These are phyloP conservation scores for Citrus trifoliata DNA, from an alignment of 345 rosid genomes.

Conservation along the genomic window DNA sequence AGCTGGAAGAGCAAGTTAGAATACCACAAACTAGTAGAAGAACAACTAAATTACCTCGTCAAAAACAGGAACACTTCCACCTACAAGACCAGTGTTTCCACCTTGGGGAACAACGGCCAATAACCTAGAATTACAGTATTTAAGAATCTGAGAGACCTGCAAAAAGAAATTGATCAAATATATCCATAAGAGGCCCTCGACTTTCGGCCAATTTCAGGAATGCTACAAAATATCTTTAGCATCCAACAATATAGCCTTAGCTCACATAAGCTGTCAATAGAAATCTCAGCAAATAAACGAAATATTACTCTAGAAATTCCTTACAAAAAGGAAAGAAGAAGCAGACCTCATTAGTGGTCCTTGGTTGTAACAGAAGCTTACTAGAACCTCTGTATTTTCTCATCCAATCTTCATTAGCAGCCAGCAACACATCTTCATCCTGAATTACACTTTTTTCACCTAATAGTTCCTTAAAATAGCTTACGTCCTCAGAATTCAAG, in stretches of 20 bases:
- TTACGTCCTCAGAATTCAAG: constrained; percentile 60
- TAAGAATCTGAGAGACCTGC: constrained; percentile 81
- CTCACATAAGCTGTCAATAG: too few relatives aligned
- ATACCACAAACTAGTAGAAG: not conserved
- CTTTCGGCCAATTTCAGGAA: not conserved
- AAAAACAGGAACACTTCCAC: constrained; percentile 96
- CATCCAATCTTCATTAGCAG: constrained; percentile 96
- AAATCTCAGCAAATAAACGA: not conserved
- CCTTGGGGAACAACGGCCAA: constrained; percentile 99
- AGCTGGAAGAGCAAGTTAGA: not conserved
- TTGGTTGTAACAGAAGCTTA: constrained; percentile 79
- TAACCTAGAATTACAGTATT: constrained; percentile 71
- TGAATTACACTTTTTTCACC: constrained; percentile 73
- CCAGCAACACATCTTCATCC: constrained; percentile 69
- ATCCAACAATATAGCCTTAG: too few relatives aligned
- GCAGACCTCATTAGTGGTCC: constrained; percentile 64
- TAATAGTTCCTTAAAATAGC: constrained; percentile 56
- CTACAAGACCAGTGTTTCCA: constrained; percentile 97
- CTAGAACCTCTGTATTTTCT: constrained; percentile 76
- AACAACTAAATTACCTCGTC: constrained; percentile 61
- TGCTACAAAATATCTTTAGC: not conserved
- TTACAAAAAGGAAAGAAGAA: not conserved
- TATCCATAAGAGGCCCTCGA: not conserved
- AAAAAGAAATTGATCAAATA: constrained; percentile 6
- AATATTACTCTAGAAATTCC: not conserved